Evolutionary conservation across 495 filamentous ascomycete species (phyloP).

Genomic region (Paragyromitra xinjiangensis): DNA sequence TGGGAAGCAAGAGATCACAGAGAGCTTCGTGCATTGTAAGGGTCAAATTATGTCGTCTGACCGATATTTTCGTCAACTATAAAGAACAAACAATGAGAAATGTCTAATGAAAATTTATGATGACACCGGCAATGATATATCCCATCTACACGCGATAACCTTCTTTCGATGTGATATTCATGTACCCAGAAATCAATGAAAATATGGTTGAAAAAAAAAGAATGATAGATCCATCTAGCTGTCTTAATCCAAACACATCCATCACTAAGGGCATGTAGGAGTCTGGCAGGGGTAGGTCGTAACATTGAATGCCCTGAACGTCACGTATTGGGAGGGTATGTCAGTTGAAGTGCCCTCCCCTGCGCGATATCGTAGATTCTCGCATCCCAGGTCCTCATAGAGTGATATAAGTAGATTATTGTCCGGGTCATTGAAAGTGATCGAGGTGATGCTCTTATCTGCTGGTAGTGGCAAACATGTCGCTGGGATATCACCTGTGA

Average conservation of each 20-base stretch:
- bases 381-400: constrained; percentile 6
- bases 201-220: too few species aligned
- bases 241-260: neutral
- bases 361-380: constrained; percentile 12
- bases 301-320: constrained; percentile 12
- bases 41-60: neutral
- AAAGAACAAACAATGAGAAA: neutral
- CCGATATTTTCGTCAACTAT: neutral
- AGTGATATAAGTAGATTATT: constrained; percentile 8
- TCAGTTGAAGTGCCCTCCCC: constrained; percentile 16
- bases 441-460: neutral
- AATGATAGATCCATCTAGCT: constrained; percentile 3
- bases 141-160: too few species aligned
- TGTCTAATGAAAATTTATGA: neutral
- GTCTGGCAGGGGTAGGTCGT: constrained; percentile 14
- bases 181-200: too few species aligned
- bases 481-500: constrained; percentile 16
- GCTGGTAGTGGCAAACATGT: constrained; percentile 13
- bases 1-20: neutral
- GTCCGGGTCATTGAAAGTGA: constrained; percentile 11
- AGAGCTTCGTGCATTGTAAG: neutral
- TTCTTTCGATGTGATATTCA: too few species aligned
- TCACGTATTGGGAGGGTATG: constrained; percentile 5
- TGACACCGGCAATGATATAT: neutral
- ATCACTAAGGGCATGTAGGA: constrained; percentile 14